Evolutionary conservation across 345 rosid genomes (phyloP), one percentile per base, ranked within the genome.

Genomic region (Hypericum androsaemum): DNA sequence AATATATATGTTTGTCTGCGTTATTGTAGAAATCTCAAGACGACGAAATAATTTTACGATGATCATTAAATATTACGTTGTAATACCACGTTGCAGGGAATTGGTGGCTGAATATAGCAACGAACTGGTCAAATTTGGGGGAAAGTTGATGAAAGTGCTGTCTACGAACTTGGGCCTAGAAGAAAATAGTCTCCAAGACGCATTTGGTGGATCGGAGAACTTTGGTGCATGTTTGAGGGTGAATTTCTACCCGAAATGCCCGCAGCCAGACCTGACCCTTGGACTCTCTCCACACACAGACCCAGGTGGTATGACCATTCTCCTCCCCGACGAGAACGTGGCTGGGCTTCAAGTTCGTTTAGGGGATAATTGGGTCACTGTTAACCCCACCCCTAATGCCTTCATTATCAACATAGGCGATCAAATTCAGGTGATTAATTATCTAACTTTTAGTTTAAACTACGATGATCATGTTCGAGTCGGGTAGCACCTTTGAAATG

Each of bases 191-290:
- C 50, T 46, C 28, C 50, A 46, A 46, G 50, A 46, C 22, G 50
- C 50, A n/a, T 46, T 46, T 13, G 50, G 50, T 6, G 50, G 50
- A 22, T 22, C 32, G 28, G 22, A 12, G 22, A 13, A 46, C 28
- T n/a, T 46, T 1, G 50, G 50, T 0, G 50, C 15, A 14, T 46
- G 50, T 6, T 6, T 46, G 14, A 46, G 50, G 22, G 32, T 46
- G 12, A 46, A 46, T 10, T 46, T 46, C 50, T 46, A 46, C 50
- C 50, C 50, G 28, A 46, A 46, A 46, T 46, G 50, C 22, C 50
- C 50, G 5, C 50, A 46, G 50, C 50, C 50, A 3, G 50, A 46
- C 32, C 50, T 46, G 7, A 46, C 50, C 16, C 8, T 46, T 8
- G 50, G 50, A 8, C 50, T 46, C 8, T 46, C 50, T 2, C 22